These are phyloP conservation scores for Conringia planisiliqua DNA, from an alignment of 345 rosid genomes.

Conservation along the genomic window DNA sequence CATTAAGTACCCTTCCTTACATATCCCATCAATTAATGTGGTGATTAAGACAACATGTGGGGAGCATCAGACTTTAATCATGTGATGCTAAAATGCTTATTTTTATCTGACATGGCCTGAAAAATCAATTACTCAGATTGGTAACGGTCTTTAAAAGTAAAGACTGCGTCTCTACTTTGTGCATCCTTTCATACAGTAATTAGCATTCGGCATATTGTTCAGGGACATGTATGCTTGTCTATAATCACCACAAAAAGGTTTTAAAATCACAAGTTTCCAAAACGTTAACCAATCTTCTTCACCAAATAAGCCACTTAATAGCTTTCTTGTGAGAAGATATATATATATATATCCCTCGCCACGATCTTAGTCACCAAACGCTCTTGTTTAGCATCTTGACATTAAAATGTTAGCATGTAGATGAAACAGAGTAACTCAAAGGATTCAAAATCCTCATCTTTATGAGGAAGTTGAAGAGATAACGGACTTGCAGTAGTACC, in stretches of 20 bases:
- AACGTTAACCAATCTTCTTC: background rate
- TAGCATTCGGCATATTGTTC: background rate
- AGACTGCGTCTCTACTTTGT: background rate
- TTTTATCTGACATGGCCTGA: background rate
- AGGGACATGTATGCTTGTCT: background rate
- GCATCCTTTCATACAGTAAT: background rate
- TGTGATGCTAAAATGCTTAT: background rate
- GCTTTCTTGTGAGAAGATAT: background rate
- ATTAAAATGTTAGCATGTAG: background rate
- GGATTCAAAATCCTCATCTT: background rate
- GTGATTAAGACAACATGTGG: background rate
- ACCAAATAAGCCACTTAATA: too few species aligned
- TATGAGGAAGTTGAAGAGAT: background rate
- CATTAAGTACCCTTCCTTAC: background rate
- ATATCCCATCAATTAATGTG: background rate
- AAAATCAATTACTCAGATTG: background rate
- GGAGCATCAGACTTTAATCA: background rate
- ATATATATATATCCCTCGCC: background rate
- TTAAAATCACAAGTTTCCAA: background rate
- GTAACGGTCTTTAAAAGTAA: background rate
- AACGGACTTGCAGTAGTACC: background rate
- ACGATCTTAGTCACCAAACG: background rate
- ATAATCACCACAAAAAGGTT: background rate
- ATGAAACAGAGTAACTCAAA: background rate
- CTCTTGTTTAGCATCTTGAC: background rate